Percentiles rank a stretch among this genome's conserved stretches.
phyloP scores from a whole-genome alignment of 2,329 filamentous ascomycete species.

The Aspergillus pseudotamarii region DNA sequence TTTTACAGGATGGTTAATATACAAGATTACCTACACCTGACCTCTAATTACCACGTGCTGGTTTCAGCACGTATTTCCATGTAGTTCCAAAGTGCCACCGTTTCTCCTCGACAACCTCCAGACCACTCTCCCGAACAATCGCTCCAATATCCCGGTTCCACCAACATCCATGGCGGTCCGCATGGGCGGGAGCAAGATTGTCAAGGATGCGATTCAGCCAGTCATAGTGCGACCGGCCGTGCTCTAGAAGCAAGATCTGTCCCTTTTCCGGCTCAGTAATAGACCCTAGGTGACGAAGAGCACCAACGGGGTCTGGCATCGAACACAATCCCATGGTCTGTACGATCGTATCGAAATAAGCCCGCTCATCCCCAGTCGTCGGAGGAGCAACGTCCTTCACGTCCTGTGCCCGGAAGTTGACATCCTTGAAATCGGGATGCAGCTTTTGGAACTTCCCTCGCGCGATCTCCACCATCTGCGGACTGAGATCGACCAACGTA shows the following conservation, averaged over 20 bases:
- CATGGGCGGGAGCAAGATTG: constrained; percentile 50
- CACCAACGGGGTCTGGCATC: constrained; percentile 45
- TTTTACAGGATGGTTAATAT: background rate
- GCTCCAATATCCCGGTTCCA: constrained; percentile 55
- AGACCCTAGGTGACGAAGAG: constrained; percentile 44
- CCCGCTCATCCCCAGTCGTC: constrained; percentile 2
- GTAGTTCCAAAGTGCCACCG: constrained; percentile 54
- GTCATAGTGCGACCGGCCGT: constrained; percentile 50
- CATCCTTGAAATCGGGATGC: constrained; percentile 36
- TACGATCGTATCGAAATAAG: constrained; percentile 50
- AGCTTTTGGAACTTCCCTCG: constrained; percentile 45
- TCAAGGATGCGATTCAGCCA: constrained; percentile 53
- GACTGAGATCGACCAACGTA: constrained; percentile 53
- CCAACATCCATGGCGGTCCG: constrained; percentile 56
- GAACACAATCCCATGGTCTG: constrained; percentile 57
- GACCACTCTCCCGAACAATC: constrained; percentile 50
- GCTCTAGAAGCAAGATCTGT: constrained; percentile 51
- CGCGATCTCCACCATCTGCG: constrained; percentile 51
- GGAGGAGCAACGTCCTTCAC: constrained; percentile 33
- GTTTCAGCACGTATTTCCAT: constrained; percentile 47
- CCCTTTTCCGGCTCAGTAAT: constrained; percentile 45
- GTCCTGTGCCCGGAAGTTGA: constrained; percentile 40
- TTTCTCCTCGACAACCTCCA: constrained; percentile 51
- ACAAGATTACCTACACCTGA: background rate
- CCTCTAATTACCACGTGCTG: constrained; percentile 19